These are phyloP conservation scores for Lepidium aucheri DNA, from an alignment of 345 rosid species.

Conservation along the genomic window DNA sequence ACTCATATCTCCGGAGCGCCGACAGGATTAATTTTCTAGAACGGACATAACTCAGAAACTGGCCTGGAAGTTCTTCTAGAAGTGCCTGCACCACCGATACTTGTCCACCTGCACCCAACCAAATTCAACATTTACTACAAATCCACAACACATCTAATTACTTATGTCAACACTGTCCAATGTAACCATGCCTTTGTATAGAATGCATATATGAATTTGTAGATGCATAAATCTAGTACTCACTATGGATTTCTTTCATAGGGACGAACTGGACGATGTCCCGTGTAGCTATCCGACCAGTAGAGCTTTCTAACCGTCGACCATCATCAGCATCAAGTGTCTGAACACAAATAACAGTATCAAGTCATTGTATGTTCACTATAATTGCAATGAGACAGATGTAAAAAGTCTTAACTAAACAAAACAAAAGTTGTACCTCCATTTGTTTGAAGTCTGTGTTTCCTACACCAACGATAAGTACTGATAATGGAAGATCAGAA, in stretches of 20 bases:
- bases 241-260: constrained; percentile 66
- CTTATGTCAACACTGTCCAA: neutral
- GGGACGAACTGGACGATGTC: constrained; percentile 91
- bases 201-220: neutral
- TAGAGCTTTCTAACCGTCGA: constrained; percentile 58
- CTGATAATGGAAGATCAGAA: constrained; percentile 87
- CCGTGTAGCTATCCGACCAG: constrained; percentile 66
- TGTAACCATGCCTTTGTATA: neutral
- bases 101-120: constrained; percentile 43
- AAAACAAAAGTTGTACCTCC: constrained; percentile 48
- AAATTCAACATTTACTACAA: neutral
- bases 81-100: constrained; percentile 69
- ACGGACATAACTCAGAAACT: constrained; percentile 66
- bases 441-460: constrained; percentile 71
- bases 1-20: constrained; percentile 8
- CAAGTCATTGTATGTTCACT: neutral
- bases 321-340: constrained; percentile 85
- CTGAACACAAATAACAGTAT: constrained; percentile 20
- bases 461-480: constrained; percentile 87
- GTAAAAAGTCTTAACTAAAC: neutral
- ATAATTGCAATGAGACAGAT: neutral
- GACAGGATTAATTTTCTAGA: constrained; percentile 48
- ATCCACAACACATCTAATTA: no score
- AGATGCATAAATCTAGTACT: constrained; percentile 17
- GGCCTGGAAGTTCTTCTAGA: constrained; percentile 80